Evolutionary conservation across 2,329 filamentous ascomycete genomes (phyloP), one percentile per base, ranked within the genome.

Genomic region (Saccharata proteae): DNA sequence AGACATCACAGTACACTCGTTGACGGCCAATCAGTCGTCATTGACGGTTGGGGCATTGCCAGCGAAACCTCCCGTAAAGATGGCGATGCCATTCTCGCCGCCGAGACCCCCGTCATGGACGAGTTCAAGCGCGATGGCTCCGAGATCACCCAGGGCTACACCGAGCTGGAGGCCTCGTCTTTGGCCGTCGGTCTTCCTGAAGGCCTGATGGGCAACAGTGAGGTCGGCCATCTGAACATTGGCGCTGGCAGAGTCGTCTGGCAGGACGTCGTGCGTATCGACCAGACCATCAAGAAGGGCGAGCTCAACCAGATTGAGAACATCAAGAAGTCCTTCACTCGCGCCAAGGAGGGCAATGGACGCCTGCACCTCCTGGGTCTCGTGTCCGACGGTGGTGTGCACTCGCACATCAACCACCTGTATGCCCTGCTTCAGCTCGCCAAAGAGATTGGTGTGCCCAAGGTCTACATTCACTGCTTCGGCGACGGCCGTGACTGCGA

Each of bases 381-480:
- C 40, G 74, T 98, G 52, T 93, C 85, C 14, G 84, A 98, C 53
- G 90, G 90, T 44, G 90, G 90, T 66, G 90, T 94, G 37, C 90
- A 98, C 69, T 77, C 85, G 43, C 92, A 98, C 67, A 92, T 94
- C 65, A 79, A 80, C 41, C 90, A 98, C 58, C 70, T 98, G 37
- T 81, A 90, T 52, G 78, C 77, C 35, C 74, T 98, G 21, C 73
- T 98, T 43, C 74, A 80, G 57, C 81, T 90, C 21, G 90, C 90
- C 51, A 94, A 94, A 70, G 77, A 82, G 48, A 76, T 82, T 51
- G 75, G 74, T 28, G 74, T 98, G 19, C 83, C 86, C 45, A 69
- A 96, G 49, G 86, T 98, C 48, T 96, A 80, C 67, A 92, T 98
- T 53, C 90, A 98, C 71, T 96, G 96, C 74, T 96, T 98, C 54